Evolutionary conservation across 805 yeast species (phyloP).

Genomic region (Metschnikowia cubensis): DNA sequence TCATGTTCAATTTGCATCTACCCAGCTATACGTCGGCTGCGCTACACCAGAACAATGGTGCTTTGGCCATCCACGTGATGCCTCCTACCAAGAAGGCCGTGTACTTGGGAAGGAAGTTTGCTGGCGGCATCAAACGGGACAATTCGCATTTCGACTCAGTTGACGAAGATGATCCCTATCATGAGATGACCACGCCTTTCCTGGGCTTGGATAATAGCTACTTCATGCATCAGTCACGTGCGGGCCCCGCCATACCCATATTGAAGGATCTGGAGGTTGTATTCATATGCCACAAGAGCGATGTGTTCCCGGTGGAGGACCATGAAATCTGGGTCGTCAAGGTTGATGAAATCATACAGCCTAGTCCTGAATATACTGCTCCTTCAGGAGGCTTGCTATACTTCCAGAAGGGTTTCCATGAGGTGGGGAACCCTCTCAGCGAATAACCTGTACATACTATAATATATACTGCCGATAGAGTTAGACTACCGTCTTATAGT

Average conservation of each 20-base stretch:
- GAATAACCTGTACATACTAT: constrained; percentile 7
- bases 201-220: constrained; percentile 25
- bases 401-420: constrained; percentile 59
- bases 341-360: constrained; percentile 54
- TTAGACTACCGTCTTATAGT: too few relatives aligned
- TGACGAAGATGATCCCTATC: constrained; percentile 35
- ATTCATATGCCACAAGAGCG: constrained; percentile 54
- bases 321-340: constrained; percentile 91
- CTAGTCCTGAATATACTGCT: constrained; percentile 16
- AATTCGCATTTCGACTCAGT: constrained; percentile 16
- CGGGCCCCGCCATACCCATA: constrained; percentile 47
- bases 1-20: constrained; percentile 81
- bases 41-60: constrained; percentile 48
- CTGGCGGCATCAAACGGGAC: constrained; percentile 52
- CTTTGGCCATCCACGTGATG: constrained; percentile 71
- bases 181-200: constrained; percentile 56
- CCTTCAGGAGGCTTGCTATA: constrained; percentile 63
- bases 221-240: constrained; percentile 16
- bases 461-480: not conserved
- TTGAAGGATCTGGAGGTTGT: constrained; percentile 55
- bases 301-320: constrained; percentile 61
- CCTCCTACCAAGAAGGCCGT: constrained; percentile 57
- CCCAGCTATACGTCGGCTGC: constrained; percentile 78
- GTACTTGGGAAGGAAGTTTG: constrained; percentile 60
- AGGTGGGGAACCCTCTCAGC: constrained; percentile 30